Evolutionary conservation across 768 basidiomycete species (phyloP), one percentile per base, ranked within the genome.

Genomic region (Kwoniella mangroviensis): DNA sequence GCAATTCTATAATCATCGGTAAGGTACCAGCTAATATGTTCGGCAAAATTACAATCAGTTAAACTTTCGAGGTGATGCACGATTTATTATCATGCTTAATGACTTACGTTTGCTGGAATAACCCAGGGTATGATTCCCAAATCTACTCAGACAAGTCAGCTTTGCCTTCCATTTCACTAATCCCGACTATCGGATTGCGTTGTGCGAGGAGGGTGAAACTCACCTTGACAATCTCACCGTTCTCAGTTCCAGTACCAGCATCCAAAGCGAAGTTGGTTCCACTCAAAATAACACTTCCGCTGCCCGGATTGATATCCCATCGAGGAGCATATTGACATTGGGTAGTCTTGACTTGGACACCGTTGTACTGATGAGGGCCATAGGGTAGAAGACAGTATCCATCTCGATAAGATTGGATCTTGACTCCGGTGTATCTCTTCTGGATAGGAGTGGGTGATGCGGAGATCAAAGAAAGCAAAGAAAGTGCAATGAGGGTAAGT

Each of bases 1-100:
- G 82, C 81, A 45, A 83, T 76, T 13, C 79, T 70, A 26, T 79
- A 67, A 69, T 81, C 82, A 63, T 69, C 73, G 59, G 77, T 79
- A 24, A 68, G 53, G 72, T 70, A 79, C 75, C 75, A 76, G 45
- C 66, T 67, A 65, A 1, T 1, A 49, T 34, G 1, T 7, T 34
- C 34, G 0, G 6, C 0, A 34, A 34, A 34, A 34, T 28, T 28
- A 49, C 13, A 7, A 49, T 49, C 15, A 49, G 34, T 7, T 28
- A 34, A 34, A 34, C 6, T 7, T 7, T 34, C 1, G 34, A 1
- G 34, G 34, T 34, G 34, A 34, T 7, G 6, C 34, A 7, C 0
- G 0, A 17, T 0, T 17, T 13, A 43, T 4, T 4, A 49, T 13
- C 3, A 6, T 15, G 1, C 13, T 19, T 0, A 12, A 13, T 15